Evolutionary conservation across 2,329 filamentous ascomycete genomes (phyloP).

Genomic region (Monosporascus sp.): DNA sequence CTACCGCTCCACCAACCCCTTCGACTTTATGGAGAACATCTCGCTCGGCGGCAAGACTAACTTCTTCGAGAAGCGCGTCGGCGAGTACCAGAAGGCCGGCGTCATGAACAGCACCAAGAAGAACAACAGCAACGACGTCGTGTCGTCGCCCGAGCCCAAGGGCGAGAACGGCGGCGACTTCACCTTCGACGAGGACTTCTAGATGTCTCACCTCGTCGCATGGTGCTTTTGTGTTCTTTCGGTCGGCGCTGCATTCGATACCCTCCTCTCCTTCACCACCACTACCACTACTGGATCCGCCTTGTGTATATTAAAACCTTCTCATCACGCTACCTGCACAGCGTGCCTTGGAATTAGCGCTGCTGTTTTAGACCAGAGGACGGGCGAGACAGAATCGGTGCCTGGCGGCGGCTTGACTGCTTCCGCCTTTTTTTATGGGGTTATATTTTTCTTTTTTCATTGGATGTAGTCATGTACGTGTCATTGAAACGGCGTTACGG

Average conservation of each 20-base stretch:
- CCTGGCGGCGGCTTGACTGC: neutral
- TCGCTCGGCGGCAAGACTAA: slow-evolving; percentile 98
- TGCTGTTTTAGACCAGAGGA: neutral
- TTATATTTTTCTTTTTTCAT: neutral
- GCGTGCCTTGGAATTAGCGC: neutral
- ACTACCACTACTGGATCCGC: neutral
- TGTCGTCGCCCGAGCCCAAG: slow-evolving; percentile 43
- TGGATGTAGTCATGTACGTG: neutral
- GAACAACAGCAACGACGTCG: slow-evolving; percentile 36
- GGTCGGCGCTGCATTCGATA: slow-evolving; percentile 16
- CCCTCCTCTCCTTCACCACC: slow-evolving; percentile 19
- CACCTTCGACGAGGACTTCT: slow-evolving; percentile 95
- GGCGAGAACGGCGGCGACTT: slow-evolving; percentile 70
- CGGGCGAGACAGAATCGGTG: neutral
- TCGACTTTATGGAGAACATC: slow-evolving; percentile 99
- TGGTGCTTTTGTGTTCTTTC: slow-evolving; percentile 8
- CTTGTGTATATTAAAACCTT: neutral
- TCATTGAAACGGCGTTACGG: slow-evolving; percentile 4
- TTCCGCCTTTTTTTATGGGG: neutral
- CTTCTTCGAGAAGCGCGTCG: slow-evolving; percentile 99
- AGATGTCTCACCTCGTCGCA: slow-evolving; percentile 34
- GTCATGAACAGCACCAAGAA: slow-evolving; percentile 92
- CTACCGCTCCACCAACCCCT: slow-evolving; percentile 91
- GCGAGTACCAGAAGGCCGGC: slow-evolving; percentile 98
- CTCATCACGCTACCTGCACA: neutral